Base-by-base conservation (phyloP, 257 asterid species). In the Jacaranda copaia region DNA sequence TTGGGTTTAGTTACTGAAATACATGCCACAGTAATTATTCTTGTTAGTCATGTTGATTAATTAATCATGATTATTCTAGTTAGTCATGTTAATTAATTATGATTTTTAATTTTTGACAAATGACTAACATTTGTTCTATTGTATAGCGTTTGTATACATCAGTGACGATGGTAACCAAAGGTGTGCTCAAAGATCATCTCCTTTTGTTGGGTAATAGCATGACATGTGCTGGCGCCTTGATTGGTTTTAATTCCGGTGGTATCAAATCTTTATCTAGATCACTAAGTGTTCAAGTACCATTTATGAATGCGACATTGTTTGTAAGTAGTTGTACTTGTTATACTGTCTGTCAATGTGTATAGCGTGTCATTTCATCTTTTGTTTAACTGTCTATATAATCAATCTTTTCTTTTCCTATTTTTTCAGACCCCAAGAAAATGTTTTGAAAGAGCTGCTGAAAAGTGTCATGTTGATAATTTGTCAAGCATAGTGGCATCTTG, bases 391-490 rank as follows among this genome's bases (percentile, higher is more conserved):
- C 69, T 40, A 63, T 62, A 39, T 74, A 45, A 61, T 66, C 43
- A 49, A 68, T 39, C 5, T 55, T 74, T 74, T 43, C 71, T 42
- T 62, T 70, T 61, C 59, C 66, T 60, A 15, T n/a, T 61, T 38
- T 72, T 72, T 57, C 84, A 96, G 99, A 94, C 99, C 73, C 99
- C 99, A 18, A 81, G 97, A 81, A 91, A 87, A 84, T 88, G 97
- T 85, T 96, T 96, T 79, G 99, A 96, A 73, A 93, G 84, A 87
- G 98, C 99, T 74, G 98, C 99, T 70, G 99, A 96, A 79, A 96
- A 96, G 83, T 89, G 98, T 82, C 89, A 96, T 76, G 89, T 86
- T 32, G 99, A 96, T 79, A 84, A 89, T 73, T 79, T 96, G 78
- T 84, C 99, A 40, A 91, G 97, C 77, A 84, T 91, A 76, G 99